phyloP scores from a whole-genome alignment of 2,329 filamentous ascomycete species.

The Talaromyces sp. region DNA sequence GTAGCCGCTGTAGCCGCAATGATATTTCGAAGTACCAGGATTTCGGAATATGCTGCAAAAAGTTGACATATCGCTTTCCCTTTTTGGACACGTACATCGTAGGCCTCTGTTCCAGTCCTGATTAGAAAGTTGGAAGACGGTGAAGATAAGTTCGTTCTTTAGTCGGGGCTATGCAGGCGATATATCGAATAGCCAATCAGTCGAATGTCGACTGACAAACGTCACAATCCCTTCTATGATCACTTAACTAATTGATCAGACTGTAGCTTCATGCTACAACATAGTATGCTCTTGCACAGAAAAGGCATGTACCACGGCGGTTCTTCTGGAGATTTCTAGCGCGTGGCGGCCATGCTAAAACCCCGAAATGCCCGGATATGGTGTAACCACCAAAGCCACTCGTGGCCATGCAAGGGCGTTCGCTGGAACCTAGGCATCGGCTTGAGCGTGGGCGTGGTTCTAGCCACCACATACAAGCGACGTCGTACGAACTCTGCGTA shows the following conservation, averaged over 20 bases:
- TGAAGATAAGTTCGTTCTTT: background rate
- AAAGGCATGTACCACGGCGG: background rate
- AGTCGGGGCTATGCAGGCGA: background rate
- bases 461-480: background rate
- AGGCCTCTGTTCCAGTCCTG: background rate
- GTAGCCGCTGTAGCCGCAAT: constrained; percentile 17
- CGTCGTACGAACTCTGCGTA: background rate
- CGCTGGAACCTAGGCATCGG: background rate
- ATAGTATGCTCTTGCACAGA: background rate
- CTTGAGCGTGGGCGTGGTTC: background rate
- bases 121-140: background rate
- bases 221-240: background rate
- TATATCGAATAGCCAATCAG: background rate
- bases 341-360: background rate
- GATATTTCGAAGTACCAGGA: background rate
- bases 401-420: background rate
- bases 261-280: background rate
- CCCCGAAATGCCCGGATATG: background rate
- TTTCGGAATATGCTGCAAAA: background rate
- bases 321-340: background rate
- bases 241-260: background rate
- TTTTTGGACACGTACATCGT: background rate
- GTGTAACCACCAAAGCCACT: constrained; percentile 1
- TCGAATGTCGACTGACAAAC: background rate
- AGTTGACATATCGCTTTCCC: background rate